These are phyloP conservation scores for Aegilops longissima DNA, from an alignment of 176 grass and related monocot genomes.

Conservation along the genomic window DNA sequence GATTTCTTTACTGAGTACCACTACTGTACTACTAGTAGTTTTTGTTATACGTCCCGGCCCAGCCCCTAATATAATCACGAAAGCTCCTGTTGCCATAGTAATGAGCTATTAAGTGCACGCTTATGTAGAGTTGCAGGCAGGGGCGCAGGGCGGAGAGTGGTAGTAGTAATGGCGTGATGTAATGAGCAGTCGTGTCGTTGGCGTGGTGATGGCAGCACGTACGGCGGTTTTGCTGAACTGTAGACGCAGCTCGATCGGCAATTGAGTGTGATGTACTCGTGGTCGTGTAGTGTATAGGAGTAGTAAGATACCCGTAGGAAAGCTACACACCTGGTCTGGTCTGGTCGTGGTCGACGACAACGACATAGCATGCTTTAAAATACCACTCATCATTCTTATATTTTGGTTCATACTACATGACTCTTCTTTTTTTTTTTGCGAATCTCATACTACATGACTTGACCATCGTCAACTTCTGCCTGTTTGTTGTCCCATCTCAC, in stretches of 20 bases:
- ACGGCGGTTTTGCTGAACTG: neutral
- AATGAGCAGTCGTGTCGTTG: conserved; percentile 19
- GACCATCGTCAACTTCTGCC: too few relatives aligned
- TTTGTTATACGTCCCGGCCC: neutral
- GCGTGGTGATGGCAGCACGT: conserved; percentile 13
- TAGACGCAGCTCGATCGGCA: neutral
- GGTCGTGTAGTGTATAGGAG: neutral
- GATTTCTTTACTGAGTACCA: too few relatives aligned
- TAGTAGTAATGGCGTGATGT: neutral
- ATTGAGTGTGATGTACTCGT: neutral
- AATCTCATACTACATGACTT: too few relatives aligned
- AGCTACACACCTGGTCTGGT: neutral
- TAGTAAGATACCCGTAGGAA: neutral
- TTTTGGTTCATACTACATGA: too few relatives aligned
- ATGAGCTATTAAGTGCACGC: conserved; percentile 6
- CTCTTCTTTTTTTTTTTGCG: too few relatives aligned
- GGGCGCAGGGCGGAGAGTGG: too few relatives aligned
- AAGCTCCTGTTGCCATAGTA: neutral
- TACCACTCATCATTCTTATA: too few relatives aligned
- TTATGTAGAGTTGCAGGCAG: neutral
- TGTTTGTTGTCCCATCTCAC: too few relatives aligned
- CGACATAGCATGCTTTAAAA: too few relatives aligned
- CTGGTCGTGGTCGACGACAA: too few relatives aligned
- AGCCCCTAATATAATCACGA: neutral
- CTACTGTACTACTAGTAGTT: too few relatives aligned